These are phyloP conservation scores for Pythium phragmiticola DNA, from an alignment of 352 stramenopile species.

Conservation along the genomic window DNA sequence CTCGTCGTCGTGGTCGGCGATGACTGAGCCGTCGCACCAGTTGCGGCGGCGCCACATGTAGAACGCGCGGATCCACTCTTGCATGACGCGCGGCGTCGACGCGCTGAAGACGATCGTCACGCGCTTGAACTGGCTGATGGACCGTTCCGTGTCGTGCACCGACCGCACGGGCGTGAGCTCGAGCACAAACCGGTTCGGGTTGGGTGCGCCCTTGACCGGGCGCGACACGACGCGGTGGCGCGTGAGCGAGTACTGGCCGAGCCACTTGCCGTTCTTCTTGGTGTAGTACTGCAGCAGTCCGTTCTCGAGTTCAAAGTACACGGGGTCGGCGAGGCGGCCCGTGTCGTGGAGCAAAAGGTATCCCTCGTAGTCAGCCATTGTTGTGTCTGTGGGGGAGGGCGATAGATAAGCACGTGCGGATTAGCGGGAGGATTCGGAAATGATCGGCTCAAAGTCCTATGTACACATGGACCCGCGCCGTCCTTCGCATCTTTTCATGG, in stretches of 20 bases:
- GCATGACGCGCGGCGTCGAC: slow-evolving; percentile 41
- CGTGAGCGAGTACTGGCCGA: slow-evolving; percentile 73
- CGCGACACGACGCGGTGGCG: slow-evolving; percentile 61
- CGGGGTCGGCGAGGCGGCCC: slow-evolving; percentile 44
- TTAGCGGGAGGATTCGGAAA: slow-evolving; percentile 2
- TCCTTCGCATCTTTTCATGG: neutral
- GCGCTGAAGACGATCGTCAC: slow-evolving; percentile 57
- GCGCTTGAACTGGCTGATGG: slow-evolving; percentile 60
- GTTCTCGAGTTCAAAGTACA: slow-evolving; percentile 76
- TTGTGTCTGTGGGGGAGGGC: neutral
- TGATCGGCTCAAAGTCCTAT: neutral
- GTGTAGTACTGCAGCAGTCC: slow-evolving; percentile 75
- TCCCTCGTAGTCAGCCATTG: slow-evolving; percentile 82
- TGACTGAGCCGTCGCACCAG: slow-evolving; percentile 67
- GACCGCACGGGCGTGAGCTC: slow-evolving; percentile 75
- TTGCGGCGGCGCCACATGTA: slow-evolving; percentile 77
- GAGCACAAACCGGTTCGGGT: slow-evolving; percentile 68
- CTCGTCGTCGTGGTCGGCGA: slow-evolving; percentile 65
- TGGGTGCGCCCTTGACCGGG: slow-evolving; percentile 37
- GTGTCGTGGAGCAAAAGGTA: slow-evolving; percentile 72
- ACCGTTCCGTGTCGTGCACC: slow-evolving; percentile 71
- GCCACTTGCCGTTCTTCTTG: slow-evolving; percentile 66
- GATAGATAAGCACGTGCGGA: neutral
- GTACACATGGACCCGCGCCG: neutral
- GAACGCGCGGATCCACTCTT: slow-evolving; percentile 66